Evolutionary conservation across 164 flowering plant genomes (phyloP), one percentile per base, ranked within the genome.

Genomic region (Berberis thunbergii): DNA sequence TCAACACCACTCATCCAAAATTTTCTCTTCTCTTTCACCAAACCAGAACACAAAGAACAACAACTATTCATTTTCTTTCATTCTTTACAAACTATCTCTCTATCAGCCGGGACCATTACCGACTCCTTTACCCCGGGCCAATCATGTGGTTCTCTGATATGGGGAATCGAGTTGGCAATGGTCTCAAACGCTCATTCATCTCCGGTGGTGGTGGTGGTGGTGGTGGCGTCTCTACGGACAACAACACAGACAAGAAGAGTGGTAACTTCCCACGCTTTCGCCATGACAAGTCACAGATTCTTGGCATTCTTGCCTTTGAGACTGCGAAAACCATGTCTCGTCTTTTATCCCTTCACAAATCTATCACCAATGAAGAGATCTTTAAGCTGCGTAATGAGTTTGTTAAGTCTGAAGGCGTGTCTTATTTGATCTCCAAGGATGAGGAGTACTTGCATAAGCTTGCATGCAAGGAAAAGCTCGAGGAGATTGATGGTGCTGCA

Each of bases 221-320:
- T 26, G 26, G 26, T 26, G 26, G 26, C 26, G 26, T 26, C 26
- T 26, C 26, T 26, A 26, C 26, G 26, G 26, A 26, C 26, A 26
- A 26, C 26, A 26, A 26, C 26, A 26, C 26, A 26, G 67, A 62
- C 1, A 8, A 41, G 4, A 12, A 6, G 49, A 57, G 56, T 54
- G 43, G 46, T 49, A 45, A 49, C 12, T 44, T 43, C 40, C 48
- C 57, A 41, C 1, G 7, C 7, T 54, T 49, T 11, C 65, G 72
- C 7, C 60, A 66, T 3, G 62, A 70, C 0, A 70, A 59, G 52
- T 54, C 49, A 4, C 66, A 38, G 2, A 74, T 63, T 1, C 76
- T 89, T 6, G 87, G 84, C 0, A 90, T 93, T 41, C 86, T 93
- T 13, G 74, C 89, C 1, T 88, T 89, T 70, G 97, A 93, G 74